A percentile compares a stretch with the other conserved stretches of the same genome.
phyloP scores from a whole-genome alignment of 495 filamentous ascomycete genomes.

The Alectoria sarmentosa region DNA sequence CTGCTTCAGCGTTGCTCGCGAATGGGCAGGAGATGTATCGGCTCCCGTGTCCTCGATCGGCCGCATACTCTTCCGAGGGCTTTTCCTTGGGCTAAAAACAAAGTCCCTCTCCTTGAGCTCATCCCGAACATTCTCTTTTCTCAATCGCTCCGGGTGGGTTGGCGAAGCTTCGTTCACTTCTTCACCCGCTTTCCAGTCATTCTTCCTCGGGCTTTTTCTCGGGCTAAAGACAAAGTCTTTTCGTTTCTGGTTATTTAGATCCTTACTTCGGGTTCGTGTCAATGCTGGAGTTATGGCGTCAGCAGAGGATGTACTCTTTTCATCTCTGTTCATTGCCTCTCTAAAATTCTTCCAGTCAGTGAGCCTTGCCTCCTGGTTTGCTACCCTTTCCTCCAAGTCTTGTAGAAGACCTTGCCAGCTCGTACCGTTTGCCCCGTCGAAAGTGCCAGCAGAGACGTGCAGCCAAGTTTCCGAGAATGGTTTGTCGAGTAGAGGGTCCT shows the following conservation, averaged over 20 bases:
- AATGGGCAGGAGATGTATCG: not conserved
- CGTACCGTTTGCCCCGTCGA: conserved; percentile 41
- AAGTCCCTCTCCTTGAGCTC: conserved; percentile 1
- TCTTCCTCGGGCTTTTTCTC: conserved; percentile 32
- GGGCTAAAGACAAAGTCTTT: conserved; percentile 42
- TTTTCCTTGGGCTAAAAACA: conserved; percentile 43
- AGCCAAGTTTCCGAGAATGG: conserved; percentile 63
- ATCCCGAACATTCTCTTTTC: not conserved
- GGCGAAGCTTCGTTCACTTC: not conserved
- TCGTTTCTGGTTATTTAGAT: conserved; percentile 27
- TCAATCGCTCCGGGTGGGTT: not conserved
- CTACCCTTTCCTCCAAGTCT: conserved; percentile 53
- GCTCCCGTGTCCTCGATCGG: not conserved
- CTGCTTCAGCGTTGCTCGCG: not conserved
- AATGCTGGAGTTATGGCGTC: conserved; percentile 16
- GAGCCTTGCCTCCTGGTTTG: conserved; percentile 55
- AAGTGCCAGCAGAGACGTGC: conserved; percentile 47
- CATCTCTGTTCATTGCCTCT: conserved; percentile 34
- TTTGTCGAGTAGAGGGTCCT: conserved; percentile 55
- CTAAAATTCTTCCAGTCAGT: conserved; percentile 67
- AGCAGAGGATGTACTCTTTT: conserved; percentile 19
- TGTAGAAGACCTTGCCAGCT: conserved; percentile 35
- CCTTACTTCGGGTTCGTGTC: conserved; percentile 3
- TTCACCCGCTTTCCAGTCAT: conserved; percentile 1
- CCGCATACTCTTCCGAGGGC: conserved; percentile 12